Evolutionary conservation across 805 yeast genomes (phyloP).

Genomic region (Tetrapisispora pingtungensis): DNA sequence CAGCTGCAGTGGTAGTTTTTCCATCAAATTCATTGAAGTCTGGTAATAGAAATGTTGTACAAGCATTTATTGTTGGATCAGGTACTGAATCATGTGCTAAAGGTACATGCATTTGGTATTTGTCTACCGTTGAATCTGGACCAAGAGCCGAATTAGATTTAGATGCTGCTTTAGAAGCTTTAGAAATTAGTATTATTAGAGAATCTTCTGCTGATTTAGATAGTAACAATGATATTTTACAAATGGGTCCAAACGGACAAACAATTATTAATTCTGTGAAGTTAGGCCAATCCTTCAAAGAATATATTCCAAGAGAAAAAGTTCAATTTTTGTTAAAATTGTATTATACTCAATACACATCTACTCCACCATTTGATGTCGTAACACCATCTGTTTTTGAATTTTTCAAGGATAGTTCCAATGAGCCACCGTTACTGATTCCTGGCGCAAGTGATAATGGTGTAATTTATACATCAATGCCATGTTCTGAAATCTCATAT

Average conservation of each 20-base stretch:
- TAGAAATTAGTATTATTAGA: constrained; percentile 72
- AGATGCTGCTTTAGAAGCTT: constrained; percentile 66
- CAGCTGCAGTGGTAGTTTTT: constrained; percentile 80
- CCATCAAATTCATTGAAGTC: constrained; percentile 72
- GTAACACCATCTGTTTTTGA: constrained; percentile 34
- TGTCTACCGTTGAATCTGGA: constrained; percentile 65
- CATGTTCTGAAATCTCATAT: constrained; percentile 78
- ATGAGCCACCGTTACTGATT: constrained; percentile 11
- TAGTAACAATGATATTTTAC: constrained; percentile 49
- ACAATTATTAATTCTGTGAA: constrained; percentile 71
- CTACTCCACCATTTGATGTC: constrained; percentile 47
- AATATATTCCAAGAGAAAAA: constrained; percentile 73
- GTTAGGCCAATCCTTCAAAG: constrained; percentile 75
- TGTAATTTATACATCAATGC: constrained; percentile 49
- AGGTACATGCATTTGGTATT: constrained; percentile 87
- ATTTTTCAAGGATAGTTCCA: constrained; percentile 21
- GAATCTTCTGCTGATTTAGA: constrained; percentile 56
- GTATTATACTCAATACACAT: constrained; percentile 49
- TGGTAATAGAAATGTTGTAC: constrained; percentile 66
- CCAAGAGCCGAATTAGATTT: constrained; percentile 65
- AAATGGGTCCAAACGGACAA: constrained; percentile 46
- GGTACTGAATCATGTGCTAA: constrained; percentile 79
- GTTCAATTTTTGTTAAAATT: constrained; percentile 52
- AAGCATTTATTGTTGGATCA: constrained; percentile 77
- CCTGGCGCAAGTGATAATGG: constrained; percentile 39